These are phyloP conservation scores for Centaurea solstitialis DNA, from an alignment of 129 eudicot genomes.

Conservation along the genomic window DNA sequence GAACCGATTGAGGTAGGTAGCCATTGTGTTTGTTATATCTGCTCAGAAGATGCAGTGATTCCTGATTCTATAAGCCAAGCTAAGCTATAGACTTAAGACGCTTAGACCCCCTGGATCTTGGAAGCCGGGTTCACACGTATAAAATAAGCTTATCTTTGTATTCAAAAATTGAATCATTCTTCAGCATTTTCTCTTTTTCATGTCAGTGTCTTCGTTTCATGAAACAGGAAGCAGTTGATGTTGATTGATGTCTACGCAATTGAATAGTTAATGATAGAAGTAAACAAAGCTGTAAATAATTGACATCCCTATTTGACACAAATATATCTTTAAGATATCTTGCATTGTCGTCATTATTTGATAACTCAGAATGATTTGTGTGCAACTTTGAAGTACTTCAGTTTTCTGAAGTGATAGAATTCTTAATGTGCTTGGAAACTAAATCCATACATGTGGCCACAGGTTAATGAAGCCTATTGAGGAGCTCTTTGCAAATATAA, in stretches of 20 bases:
- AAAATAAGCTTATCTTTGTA: not conserved
- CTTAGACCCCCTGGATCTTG: not conserved
- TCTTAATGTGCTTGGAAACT: not conserved
- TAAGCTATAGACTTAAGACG: constrained; percentile 5
- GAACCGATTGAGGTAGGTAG: not conserved
- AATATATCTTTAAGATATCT: not conserved
- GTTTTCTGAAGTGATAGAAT: not conserved
- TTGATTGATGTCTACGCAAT: not conserved
- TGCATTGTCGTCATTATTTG: not conserved
- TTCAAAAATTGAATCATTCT: not conserved
- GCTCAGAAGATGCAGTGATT: not conserved
- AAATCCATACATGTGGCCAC: not conserved
- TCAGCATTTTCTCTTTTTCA: not conserved
- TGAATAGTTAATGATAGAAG: not conserved
- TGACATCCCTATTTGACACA: not conserved
- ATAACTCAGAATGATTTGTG: not conserved
- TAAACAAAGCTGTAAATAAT: not conserved
- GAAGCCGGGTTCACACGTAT: not conserved
- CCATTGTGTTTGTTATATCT: not conserved
- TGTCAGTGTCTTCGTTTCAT: not conserved
- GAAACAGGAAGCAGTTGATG: not conserved
- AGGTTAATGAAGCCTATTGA: not conserved
- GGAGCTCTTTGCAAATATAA: not conserved
- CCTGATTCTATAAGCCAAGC: not conserved
- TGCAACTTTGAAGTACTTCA: not conserved